A percentile compares a stretch with the other conserved stretches of the same genome.
Conservation (phyloP, 495 filamentous ascomycete genomes). For the Trichodelitschia bisporula region DNA sequence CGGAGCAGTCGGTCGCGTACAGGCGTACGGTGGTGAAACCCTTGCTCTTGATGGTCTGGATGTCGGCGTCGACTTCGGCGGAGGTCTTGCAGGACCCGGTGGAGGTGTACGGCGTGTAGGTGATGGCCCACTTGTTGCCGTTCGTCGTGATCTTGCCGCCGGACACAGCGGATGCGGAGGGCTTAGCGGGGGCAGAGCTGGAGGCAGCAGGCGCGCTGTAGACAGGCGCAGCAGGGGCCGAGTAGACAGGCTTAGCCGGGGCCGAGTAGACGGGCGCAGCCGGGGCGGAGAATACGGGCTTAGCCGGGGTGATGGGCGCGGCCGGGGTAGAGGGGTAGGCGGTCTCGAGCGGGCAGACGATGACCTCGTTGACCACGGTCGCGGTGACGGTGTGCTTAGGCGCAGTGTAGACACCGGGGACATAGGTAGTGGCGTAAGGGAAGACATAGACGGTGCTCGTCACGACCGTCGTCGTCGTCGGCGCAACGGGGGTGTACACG, state of each 20-base stretch:
- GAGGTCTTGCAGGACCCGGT: constrained; percentile 40
- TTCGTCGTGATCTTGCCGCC: constrained; percentile 16
- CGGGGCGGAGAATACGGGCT: background rate
- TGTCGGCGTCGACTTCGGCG: constrained; percentile 32
- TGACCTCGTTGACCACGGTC: constrained; percentile 39
- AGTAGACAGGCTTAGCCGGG: background rate
- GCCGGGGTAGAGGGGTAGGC: constrained; percentile 1
- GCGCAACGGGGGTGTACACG: constrained; percentile 55
- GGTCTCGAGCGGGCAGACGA: constrained; percentile 39
- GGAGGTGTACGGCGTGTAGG: constrained; percentile 64
- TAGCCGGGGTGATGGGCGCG: background rate
- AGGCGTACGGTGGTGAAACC: constrained; percentile 68
- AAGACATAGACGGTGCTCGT: constrained; percentile 32
- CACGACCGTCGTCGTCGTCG: constrained; percentile 27
- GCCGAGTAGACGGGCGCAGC: background rate
- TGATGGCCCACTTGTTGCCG: constrained; percentile 56
- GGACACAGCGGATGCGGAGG: constrained; percentile 7
- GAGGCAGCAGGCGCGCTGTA: constrained; percentile 1
- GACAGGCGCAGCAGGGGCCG: constrained; percentile 2
- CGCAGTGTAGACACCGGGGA: constrained; percentile 51
- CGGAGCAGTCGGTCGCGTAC: constrained; percentile 79
- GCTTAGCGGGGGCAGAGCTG: background rate
- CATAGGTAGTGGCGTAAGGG: constrained; percentile 37
- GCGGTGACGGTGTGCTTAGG: constrained; percentile 40
- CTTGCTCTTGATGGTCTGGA: constrained; percentile 38